Conservation (phyloP, 192 early-diverging fungal genomes). For the Endogone sp. region DNA sequence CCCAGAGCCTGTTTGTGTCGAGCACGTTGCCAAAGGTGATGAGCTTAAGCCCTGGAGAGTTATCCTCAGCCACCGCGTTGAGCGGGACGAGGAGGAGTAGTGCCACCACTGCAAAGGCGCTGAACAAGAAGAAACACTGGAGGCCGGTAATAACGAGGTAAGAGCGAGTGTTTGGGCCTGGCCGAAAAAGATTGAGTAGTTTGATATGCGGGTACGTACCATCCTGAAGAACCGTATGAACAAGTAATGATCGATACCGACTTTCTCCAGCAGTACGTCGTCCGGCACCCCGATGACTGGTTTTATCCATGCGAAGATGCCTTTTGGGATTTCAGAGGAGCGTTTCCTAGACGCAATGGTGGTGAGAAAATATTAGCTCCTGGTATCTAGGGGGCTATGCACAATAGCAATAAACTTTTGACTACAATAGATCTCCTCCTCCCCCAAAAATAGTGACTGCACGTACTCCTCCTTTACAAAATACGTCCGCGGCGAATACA, state of each 20-base stretch:
- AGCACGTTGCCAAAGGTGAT: slow-evolving; percentile 74
- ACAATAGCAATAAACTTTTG: no score
- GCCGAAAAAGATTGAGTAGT: no score
- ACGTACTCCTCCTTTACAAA: slow-evolving; percentile 50
- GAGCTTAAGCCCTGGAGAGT: slow-evolving; percentile 45
- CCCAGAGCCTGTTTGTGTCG: slow-evolving; percentile 56
- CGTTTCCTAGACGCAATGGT: slow-evolving; percentile 44
- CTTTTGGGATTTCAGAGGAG: slow-evolving; percentile 45
- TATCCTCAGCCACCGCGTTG: slow-evolving; percentile 50
- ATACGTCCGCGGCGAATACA: slow-evolving; percentile 72
- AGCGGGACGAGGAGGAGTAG: slow-evolving; percentile 65
- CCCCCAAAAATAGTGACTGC: not conserved
- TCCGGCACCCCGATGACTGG: slow-evolving; percentile 49
- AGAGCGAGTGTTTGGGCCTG: no score
- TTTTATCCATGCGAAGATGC: slow-evolving; percentile 57
- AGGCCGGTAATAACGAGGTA: not conserved
- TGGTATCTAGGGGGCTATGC: not conserved
- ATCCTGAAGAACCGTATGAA: slow-evolving; percentile 69
- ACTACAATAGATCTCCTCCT: no score
- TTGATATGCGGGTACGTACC: no score
- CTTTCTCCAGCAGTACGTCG: slow-evolving; percentile 44
- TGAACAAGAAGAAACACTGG: slow-evolving; percentile 56
- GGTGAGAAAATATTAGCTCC: not conserved
- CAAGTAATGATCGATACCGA: slow-evolving; percentile 77
- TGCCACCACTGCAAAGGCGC: slow-evolving; percentile 47